Percentiles rank a stretch among this genome's conserved stretches.
These are phyloP conservation scores for Pseudogymnoascus verrucosus DNA, from an alignment of 2,329 filamentous ascomycete genomes.

Conservation along the genomic window DNA sequence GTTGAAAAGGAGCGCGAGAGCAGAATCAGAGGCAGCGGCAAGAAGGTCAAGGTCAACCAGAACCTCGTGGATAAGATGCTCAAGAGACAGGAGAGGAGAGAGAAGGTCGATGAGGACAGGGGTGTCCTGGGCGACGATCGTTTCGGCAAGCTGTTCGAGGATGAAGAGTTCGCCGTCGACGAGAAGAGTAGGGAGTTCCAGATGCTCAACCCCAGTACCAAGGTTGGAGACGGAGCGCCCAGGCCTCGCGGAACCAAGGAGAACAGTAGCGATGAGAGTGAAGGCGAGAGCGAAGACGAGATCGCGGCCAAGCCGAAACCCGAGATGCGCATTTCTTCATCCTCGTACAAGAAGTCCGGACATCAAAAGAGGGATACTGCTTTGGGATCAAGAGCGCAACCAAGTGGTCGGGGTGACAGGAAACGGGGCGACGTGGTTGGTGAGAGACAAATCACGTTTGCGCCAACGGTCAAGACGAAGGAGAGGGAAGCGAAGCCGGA, in stretches of 20 bases:
- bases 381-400: constrained; percentile 48
- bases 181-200: constrained; percentile 83
- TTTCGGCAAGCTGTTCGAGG: constrained; percentile 83
- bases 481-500: constrained; percentile 30
- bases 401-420: constrained; percentile 38
- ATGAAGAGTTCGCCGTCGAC: constrained; percentile 87
- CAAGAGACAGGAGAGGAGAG: constrained; percentile 54
- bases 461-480: constrained; percentile 50
- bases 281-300: constrained; percentile 38
- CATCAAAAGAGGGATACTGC: constrained; percentile 45
- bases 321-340: constrained; percentile 61
- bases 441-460: constrained; percentile 65
- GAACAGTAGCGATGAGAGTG: constrained; percentile 31
- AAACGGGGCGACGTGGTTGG: constrained; percentile 45
- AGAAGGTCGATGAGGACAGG: constrained; percentile 48
- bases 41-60: constrained; percentile 97
- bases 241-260: constrained; percentile 37
- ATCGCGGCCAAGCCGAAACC: constrained; percentile 26
- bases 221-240: constrained; percentile 27
- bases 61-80: constrained; percentile 67
- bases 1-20: constrained; percentile 95
- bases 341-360: constrained; percentile 52
- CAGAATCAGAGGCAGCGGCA: constrained; percentile 75
- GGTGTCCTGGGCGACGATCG: constrained; percentile 75
- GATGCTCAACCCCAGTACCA: constrained; percentile 80